Evolutionary conservation across 176 grass and related monocot species (phyloP), one percentile per base, ranked within the genome.

Genomic region (Cocos nucifera): DNA sequence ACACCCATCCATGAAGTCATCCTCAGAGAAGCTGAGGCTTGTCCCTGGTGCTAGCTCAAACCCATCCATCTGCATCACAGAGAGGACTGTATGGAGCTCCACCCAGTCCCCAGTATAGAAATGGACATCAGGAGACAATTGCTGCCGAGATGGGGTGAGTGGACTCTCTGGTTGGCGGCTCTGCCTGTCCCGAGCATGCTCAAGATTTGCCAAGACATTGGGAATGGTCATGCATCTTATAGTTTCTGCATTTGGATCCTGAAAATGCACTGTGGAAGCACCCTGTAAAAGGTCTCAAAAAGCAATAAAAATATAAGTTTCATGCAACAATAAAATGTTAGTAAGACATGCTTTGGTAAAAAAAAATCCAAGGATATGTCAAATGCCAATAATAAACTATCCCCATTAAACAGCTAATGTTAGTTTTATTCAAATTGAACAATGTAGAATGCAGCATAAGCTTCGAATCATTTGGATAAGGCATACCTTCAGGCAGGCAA

Each of bases 141-240:
- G 62, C 22, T 84, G 90, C 26, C 83, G 78, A 53, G 90, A 86
- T 72, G 92, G 92, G 64, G 92, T 97, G 71, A 97, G 80, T 6
- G 87, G 92, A 59, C 92, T 97, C 75, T 88, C 92, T 44, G 87
- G 81, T 69, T 88, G 81, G 53, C 73, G 83, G 63, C 73, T 77
- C 66, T 85, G 81, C 26, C 67, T 85, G 66, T 91, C 92, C 39
- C 73, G 62, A 57, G 83, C 87, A 55, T 90, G 83, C 75, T 97
- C 86, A 67, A 90, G 78, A 81, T 88, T 97, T 56, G 92, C 78
- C 65, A 97, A 82, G 44, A 97, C 87, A 69, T 90, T 97, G n/a
- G 84, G 92, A 59, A 97, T 80, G 62, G 92, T 88, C 69, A 75
- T 75, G 73, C 83, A 90, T 64, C 87, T 75, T 74, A 97, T 78